Percentiles rank a stretch among this genome's conserved stretches.
Evolutionary conservation across 2,329 filamentous ascomycete species (phyloP).

Genomic region (Phialocephala sp.): DNA sequence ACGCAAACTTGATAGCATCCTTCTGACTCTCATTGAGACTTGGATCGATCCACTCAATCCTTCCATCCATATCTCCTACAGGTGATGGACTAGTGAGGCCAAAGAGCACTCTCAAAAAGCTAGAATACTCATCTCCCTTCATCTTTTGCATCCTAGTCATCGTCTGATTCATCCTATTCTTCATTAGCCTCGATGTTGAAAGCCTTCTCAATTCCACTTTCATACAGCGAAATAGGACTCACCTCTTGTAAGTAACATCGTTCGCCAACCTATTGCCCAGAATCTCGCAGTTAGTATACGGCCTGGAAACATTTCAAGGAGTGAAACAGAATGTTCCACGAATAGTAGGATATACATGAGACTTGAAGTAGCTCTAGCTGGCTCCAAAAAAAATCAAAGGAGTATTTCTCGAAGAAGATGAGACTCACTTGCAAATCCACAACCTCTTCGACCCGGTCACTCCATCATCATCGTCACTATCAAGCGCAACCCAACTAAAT

Average conservation of each 20-base stretch:
- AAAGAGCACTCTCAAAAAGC: conserved; percentile 67
- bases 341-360: too few relatives aligned
- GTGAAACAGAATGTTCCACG: too few relatives aligned
- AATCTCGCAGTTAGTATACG: too few relatives aligned
- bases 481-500: conserved; percentile 63
- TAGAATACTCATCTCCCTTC: conserved; percentile 61
- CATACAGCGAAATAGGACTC: conserved; percentile 13
- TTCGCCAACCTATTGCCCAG: conserved; percentile 55
- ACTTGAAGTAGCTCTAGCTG: too few relatives aligned
- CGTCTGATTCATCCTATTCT: conserved; percentile 62
- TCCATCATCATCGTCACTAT: conserved; percentile 59
- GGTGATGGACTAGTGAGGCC: conserved; percentile 60
- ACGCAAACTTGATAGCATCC: conserved; percentile 77
- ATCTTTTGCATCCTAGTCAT: conserved; percentile 66
- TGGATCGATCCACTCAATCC: conserved; percentile 65
- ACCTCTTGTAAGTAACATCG: conserved; percentile 65
- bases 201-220: too few relatives aligned
- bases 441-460: conserved; percentile 48
- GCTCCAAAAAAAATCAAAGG: too few relatives aligned
- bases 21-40: conserved; percentile 70
- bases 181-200: too few relatives aligned
- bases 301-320: too few relatives aligned
- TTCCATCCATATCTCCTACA: conserved; percentile 52
- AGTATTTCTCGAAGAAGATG: too few relatives aligned
- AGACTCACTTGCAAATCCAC: conserved; percentile 62